Percentiles rank a stretch among this genome's conserved stretches.
Evolutionary conservation across 352 stramenopile genomes (phyloP).

Genomic region (Globisporangium viniferum): DNA sequence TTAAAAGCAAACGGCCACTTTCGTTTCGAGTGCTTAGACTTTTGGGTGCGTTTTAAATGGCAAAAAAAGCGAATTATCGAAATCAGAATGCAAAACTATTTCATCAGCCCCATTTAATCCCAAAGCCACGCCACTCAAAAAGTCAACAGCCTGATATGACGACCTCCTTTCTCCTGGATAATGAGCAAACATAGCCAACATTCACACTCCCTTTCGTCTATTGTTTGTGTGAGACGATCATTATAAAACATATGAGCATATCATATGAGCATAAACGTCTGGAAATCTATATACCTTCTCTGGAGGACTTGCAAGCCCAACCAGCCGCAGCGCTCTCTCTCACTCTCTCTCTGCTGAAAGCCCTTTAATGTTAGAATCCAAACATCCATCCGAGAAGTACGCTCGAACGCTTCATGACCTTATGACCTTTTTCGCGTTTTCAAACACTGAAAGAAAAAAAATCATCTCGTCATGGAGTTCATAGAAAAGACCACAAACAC

Average conservation of each 20-base stretch:
- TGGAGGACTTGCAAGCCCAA: too few relatives aligned
- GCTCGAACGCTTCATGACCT: background rate
- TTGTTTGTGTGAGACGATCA: background rate
- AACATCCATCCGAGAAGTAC: background rate
- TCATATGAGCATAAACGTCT: background rate
- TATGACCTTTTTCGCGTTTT: too few relatives aligned
- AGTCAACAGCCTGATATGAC: background rate
- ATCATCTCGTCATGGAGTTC: background rate
- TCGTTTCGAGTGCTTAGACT: background rate
- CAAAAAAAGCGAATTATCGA: background rate
- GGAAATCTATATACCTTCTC: background rate
- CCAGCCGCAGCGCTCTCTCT: background rate
- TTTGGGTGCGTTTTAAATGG: background rate
- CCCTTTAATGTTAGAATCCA: background rate
- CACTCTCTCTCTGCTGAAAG: background rate
- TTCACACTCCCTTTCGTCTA: background rate
- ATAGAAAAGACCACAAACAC: background rate
- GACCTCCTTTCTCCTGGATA: background rate
- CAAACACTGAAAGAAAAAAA: background rate
- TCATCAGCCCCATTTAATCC: background rate
- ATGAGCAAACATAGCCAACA: background rate
- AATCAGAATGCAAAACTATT: slow-evolving; percentile 1
- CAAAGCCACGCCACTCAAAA: background rate
- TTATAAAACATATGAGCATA: too few relatives aligned
- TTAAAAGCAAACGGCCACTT: background rate